Evolutionary conservation across 1,284 basidiomycete genomes (phyloP), one percentile per base, ranked within the genome.

Genomic region (Cryptococcus sp.): DNA sequence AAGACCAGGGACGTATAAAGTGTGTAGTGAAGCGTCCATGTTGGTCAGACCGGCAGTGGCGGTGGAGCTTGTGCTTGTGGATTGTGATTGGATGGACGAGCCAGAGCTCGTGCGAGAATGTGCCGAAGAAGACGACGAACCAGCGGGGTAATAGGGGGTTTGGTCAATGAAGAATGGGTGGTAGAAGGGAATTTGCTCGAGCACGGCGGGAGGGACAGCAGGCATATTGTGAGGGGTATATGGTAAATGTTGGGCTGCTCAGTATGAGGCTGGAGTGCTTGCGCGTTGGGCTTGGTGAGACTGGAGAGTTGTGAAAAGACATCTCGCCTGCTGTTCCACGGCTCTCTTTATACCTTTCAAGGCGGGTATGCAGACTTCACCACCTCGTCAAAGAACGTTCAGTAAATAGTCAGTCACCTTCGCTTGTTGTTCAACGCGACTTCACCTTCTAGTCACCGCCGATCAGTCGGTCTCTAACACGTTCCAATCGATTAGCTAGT

Each of bases 121-220:
- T 51, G 22, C 30, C 5, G 8, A 35, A 42, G 17, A 4, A 17
- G n/a, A 30, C 23, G 22, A 17, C n/a, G 46, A 23, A 7, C 46
- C 11, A 55, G 27, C 6, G 55, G 51, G 50, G 20, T 57, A 52
- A 52, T 41, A 61, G 5, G 65, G 60, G 15, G 62, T 60, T 54
- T 69, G 67, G 54, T 67, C 59, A 38, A 62, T 56, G 40, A 69
- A 57, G 63, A 67, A 67, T 3, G 67, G 65, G 57, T 69, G 67
- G 39, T 45, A 30, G 45, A 55, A 40, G 22, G 48, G 43, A 42
- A 46, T 61, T 30, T 35, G 30, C 13, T 35, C 30, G 30, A 35
- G 30, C 13, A 35, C 30, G 30, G 8, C 30, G 30, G 30, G 8
- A 35, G 30, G 30, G 13, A 35, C 30, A 35, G 30, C 30, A 35